These are phyloP conservation scores for Xylaria longipes DNA, from an alignment of 495 filamentous ascomycete genomes.

Conservation along the genomic window DNA sequence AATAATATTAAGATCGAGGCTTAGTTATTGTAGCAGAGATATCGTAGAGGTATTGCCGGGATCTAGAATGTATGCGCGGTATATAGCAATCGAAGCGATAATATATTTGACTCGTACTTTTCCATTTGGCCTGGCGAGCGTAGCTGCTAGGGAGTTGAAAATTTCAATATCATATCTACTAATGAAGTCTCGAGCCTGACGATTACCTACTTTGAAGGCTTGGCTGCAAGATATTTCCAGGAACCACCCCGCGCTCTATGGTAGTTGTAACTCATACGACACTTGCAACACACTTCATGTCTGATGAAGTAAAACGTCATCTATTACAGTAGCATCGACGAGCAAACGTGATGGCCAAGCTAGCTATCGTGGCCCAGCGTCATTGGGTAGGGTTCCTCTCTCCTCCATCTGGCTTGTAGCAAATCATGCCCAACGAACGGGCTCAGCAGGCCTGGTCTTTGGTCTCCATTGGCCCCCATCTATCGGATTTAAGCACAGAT, in stretches of 20 bases:
- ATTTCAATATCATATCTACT: not conserved
- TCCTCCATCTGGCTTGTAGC: conserved; percentile 4
- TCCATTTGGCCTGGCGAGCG: not conserved
- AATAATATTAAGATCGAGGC: not conserved
- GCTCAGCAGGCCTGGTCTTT: conserved; percentile 1
- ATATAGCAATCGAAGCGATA: not conserved
- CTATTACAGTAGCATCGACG: conserved; percentile 9
- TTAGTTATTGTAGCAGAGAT: not conserved
- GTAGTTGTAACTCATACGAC: not conserved
- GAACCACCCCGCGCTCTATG: not conserved
- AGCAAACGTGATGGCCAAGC: not conserved
- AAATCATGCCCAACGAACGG: conserved; percentile 8
- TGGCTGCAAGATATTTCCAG: not conserved
- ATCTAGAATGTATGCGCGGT: not conserved
- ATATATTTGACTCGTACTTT: not conserved
- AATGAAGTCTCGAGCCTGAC: not conserved
- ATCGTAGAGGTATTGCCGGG: not conserved
- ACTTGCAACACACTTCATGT: not conserved
- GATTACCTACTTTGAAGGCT: not conserved
- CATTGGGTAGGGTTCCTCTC: not conserved
- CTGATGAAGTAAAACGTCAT: not conserved
- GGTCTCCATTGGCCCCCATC: conserved; percentile 6
- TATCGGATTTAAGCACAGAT: conserved; percentile 20
- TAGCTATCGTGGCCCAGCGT: conserved; percentile 2
- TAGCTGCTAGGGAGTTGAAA: not conserved